Evolutionary conservation across 1,139 yeast species (phyloP), one percentile per base, ranked within the genome.

Genomic region (Blastobotrys capitulatus): DNA sequence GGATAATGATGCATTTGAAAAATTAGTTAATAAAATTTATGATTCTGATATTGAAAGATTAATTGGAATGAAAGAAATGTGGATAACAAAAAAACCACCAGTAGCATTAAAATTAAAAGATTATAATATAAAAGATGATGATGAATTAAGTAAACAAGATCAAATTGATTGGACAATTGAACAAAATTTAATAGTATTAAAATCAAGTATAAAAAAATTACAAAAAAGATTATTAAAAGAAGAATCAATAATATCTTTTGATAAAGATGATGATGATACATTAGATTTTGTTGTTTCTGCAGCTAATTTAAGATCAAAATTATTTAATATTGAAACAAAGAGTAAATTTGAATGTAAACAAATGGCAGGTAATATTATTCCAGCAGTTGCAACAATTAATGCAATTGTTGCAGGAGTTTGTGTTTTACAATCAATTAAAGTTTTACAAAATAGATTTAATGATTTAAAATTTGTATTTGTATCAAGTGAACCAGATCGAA

Each of bases 351-450:
- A 88, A 55, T 80, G 86, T 56, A 94, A 94, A 65, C 81, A 94
- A 63, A 89, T 90, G 59, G 98, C 98, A 0, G 99, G 99, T 9
- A 92, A 92, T 65, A 94, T 94, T 60, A 92, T 94, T 46, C 98
- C 99, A 0, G 98, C 98, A 0, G 90, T 94, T 59, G 98, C 98
- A 12, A 92, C 98, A 1, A 92, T 97, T 10, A 94, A 94, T 65
- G 97, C 98, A 1, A 83, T 92, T 19, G 83, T 92, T 55, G 90
- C 97, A 0, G 98, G 98, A 0, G 77, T 89, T 54, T 84, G 95
- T 25, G 82, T 89, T 13, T 65, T 90, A 50, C 83, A 81, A 48
- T 84, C 90, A 0, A 68, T 87, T 47, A 78, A 80, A 49, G 76
- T 77, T 44, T 76, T 82, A 18, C 58, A 60, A 15, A 58, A 57